Base-by-base conservation (phyloP, 148 eudicot species). In the Rhododendron simsii region DNA sequence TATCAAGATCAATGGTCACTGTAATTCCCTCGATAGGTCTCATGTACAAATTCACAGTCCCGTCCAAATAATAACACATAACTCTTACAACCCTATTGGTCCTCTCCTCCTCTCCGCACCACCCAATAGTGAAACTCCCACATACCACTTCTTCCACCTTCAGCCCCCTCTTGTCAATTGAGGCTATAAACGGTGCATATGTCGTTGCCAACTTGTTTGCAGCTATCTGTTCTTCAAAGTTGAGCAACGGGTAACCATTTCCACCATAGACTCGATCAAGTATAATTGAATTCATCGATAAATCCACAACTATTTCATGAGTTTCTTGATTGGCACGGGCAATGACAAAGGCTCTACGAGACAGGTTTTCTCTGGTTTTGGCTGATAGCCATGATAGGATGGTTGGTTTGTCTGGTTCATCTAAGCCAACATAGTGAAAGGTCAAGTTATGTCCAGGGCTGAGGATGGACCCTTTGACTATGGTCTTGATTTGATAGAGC, bases 371-470 rank as follows among this genome's bases (percentile, higher is more conserved):
- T 44, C 80, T 4, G 23, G 47, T 28, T 30, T 61, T 48, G 81
- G 7, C 18, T 7, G 81, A 12, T 10, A 78, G 81, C 89, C 88
- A 86, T 33, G 88, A 87, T 6, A 78, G 84, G 9, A 84, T 50
- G 3, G 51, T 69, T 79, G 87, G 41, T 59, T 92, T 93, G 20
- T 84, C 84, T 41, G 95, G 91, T 78, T 92, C 94, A 37, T 89
- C 87, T 30, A 91, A 76, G 87, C 91, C 95, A 2, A 93, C 89
- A 44, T 91, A 91, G n/a, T 92, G 94, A 76, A 90, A 87, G 81
- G 84, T 87, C 3, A 91, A 81, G 45, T 85, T 92, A 33, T 3
- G 81, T 26, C 7, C 30, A 39, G 13, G 88, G 85, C 57, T 44
- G 48, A 71, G 28, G 82, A 18, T 45, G 80, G 86, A 77, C 5